Evolutionary conservation across 805 yeast genomes (phyloP), one percentile per base, ranked within the genome.

Genomic region (Metschnikowia cubensis): DNA sequence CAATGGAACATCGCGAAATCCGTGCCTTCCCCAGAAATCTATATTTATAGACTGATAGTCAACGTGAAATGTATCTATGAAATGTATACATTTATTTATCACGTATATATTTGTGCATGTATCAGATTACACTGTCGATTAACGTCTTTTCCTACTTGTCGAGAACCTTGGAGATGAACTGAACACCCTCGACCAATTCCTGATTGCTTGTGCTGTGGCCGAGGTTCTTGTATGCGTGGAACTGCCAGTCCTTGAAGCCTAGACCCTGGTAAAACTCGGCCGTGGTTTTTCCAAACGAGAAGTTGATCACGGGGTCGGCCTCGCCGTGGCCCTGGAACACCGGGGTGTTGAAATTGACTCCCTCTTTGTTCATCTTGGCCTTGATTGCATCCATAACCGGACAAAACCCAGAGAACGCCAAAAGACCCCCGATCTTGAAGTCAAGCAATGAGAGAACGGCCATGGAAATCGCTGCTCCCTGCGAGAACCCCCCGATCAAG

Each of bases 401-500:
- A 51, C 82, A 69, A 60, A 88, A 89, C 0, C 97, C 97, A 1
- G 96, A 87, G 43, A 92, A 69, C 0, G 83, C 80, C 20, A 89
- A 66, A 31, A 87, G 75, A 1, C 96, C 98, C 7, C 87, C 98
- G 18, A 91, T 71, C 60, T 85, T 86, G 49, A 70, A 63, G 17
- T 83, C 82, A 32, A 76, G 64, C 10, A 77, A 66, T 0, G 84
- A 72, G 20, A 81, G 73, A 14, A 85, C 64, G 2, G 87, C 89
- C 51, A 87, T 70, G 1, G 94, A 70, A 10, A 92, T 53, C 1
- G 96, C 90, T 44, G 89, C 95, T 49, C 99, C 99, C 69, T 94
- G 99, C 4, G 95, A 85, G 64, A 94, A 94, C 0, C 99, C 99
- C 34, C 98, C 98, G 50, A 94, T 73, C n/a, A 94, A 72, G 42